These are phyloP conservation scores for Sungouiella blattae DNA, from an alignment of 805 yeast genomes.

Conservation along the genomic window DNA sequence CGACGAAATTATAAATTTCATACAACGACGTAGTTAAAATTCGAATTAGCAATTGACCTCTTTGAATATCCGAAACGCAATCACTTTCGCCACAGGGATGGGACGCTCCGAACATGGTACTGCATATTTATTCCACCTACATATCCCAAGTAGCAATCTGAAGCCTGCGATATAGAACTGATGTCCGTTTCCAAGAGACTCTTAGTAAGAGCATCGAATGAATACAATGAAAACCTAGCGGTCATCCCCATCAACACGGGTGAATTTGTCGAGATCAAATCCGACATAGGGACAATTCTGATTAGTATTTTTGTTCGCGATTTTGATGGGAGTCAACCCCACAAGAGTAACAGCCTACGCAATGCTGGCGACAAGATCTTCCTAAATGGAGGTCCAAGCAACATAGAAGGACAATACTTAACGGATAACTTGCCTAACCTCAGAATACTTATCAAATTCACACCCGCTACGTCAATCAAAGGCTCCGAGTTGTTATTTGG, in stretches of 20 bases:
- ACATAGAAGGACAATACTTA: neutral
- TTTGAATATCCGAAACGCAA: too few species aligned
- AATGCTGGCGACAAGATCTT: slow-evolving; percentile 26
- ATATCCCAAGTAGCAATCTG: too few species aligned
- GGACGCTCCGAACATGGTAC: too few species aligned
- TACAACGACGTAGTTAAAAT: too few species aligned
- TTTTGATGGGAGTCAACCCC: slow-evolving; percentile 43
- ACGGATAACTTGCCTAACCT: slow-evolving; percentile 23
- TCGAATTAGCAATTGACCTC: too few species aligned
- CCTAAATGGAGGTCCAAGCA: slow-evolving; percentile 18
- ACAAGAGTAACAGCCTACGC: slow-evolving; percentile 29
- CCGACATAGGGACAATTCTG: slow-evolving; percentile 36
- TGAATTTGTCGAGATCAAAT: slow-evolving; percentile 30
- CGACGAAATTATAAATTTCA: too few species aligned
- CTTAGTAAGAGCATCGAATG: slow-evolving; percentile 28
- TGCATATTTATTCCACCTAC: too few species aligned
- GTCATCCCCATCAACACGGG: slow-evolving; percentile 45
- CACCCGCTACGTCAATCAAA: slow-evolving; percentile 39
- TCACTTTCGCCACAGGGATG: too few species aligned
- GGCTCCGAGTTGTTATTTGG: slow-evolving; percentile 64
- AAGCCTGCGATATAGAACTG: too few species aligned
- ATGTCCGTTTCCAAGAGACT: slow-evolving; percentile 22
- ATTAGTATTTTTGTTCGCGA: slow-evolving; percentile 43
- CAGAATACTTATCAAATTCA: slow-evolving; percentile 33
- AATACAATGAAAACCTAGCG: slow-evolving; percentile 21